Evolutionary conservation across 2,329 filamentous ascomycete species (phyloP), one percentile per base, ranked within the genome.

Genomic region (Paecilomyces formosus): DNA sequence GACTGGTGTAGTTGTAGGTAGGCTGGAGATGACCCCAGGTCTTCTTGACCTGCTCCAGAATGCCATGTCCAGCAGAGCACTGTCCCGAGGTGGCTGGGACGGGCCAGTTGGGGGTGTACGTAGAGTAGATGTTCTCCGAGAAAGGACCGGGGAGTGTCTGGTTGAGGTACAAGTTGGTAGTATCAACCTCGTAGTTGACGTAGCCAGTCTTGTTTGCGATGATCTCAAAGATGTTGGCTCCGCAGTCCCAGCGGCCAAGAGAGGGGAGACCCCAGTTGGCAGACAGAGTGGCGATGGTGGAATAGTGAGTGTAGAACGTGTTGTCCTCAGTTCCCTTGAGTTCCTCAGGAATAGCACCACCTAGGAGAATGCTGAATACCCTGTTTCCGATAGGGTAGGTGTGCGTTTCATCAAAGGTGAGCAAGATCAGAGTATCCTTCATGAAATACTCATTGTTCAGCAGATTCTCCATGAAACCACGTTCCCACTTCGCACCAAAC

Each of bases 341-440:
- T n/a, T 81, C 56, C 3, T 77, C 56, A 11, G 88, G 88, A 1
- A 95, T 74, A n/a, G 85, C 87, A 59, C 89, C 89, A 15, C 90
- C 90, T 2, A 94, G 76, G 0, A 94, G 81, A 63, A 94, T 81
- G 62, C 79, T 83, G 60, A 90, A 82, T 56, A 94, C 82, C 49
- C 80, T 80, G 80, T 94, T 94, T 65, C 83, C 81, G 26, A 78
- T 75, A 5, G 78, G 72, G 74, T 92, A 91, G 9, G 82, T 85
- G 65, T 87, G 83, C 70, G 86, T 89, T 76, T 94, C 90, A 63
- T 94, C 90, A 67, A 91, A 94, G 9, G 86, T 92, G 60, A 94
- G 73, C 4, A 93, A 77, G 9, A 94, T 81, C 1, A 94, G 81
- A 0, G 88, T 92, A 68, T 88, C 84, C 55, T 88, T 77, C 84